Conservation (phyloP, 495 filamentous ascomycete species). For the Hyaloscypha hepaticicola region DNA sequence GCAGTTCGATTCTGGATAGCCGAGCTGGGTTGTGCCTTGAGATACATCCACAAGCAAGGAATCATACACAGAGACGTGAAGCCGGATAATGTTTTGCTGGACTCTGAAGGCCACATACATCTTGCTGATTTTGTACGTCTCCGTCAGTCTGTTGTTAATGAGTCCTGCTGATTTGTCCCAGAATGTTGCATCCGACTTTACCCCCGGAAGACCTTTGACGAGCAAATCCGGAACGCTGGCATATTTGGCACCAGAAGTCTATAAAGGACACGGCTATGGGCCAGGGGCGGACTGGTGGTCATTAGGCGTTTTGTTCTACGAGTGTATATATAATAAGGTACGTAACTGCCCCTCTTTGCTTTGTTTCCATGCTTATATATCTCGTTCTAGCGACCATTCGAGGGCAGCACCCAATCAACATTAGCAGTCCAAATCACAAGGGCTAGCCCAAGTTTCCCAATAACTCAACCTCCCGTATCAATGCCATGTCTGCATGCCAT, state of each 20-base stretch:
- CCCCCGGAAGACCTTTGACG: conserved; percentile 75
- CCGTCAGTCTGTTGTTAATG: neutral
- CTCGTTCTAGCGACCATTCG: conserved; percentile 72
- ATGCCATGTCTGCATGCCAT: conserved; percentile 84
- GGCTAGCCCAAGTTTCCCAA: conserved; percentile 79
- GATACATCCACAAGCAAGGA: conserved; percentile 86
- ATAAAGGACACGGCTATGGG: conserved; percentile 81
- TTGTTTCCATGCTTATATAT: conserved; percentile 20
- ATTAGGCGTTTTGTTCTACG: conserved; percentile 92
- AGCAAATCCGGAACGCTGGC: conserved; percentile 97
- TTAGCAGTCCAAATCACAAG: conserved; percentile 79
- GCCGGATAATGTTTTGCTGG: conserved; percentile 93
- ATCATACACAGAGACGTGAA: conserved; percentile 98
- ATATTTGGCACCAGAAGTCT: conserved; percentile 95
- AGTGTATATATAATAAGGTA: conserved; percentile 99
- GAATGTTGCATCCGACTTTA: conserved; percentile 96
- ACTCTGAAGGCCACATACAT: conserved; percentile 94
- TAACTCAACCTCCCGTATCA: conserved; percentile 86
- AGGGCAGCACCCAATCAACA: conserved; percentile 77
- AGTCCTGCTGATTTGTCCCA: conserved; percentile 40
- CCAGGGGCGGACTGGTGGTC: conserved; percentile 98
- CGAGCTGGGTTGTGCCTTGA: conserved; percentile 86
- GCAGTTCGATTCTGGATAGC: conserved; percentile 96
- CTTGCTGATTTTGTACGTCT: conserved; percentile 90
- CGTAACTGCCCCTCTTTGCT: conserved; percentile 23